Evolutionary conservation across 345 rosid genomes (phyloP).

Genomic region (Moricandia arvensis): DNA sequence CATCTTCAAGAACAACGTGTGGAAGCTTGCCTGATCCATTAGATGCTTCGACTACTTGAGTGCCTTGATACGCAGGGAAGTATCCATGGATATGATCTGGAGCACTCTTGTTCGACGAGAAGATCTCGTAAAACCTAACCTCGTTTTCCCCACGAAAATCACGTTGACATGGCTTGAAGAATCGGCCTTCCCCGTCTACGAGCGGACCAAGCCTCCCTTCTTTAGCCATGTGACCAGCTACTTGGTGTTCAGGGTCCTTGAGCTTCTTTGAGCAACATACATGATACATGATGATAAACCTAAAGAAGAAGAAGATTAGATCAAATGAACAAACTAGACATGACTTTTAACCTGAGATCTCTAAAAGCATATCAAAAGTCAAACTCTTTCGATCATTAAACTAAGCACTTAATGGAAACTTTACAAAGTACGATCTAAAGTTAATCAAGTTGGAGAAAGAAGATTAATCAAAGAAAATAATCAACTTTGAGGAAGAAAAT

Average conservation of each 20-base stretch:
- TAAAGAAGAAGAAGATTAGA: not conserved
- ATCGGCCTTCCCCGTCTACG: not conserved
- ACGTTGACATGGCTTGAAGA: not conserved
- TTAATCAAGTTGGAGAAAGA: not conserved
- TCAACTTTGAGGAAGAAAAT: conserved; percentile 8
- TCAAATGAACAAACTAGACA: not conserved
- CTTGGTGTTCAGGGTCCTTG: conserved; percentile 87
- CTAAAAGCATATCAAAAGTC: not conserved
- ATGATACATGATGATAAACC: too few species aligned
- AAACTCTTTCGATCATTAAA: conserved; percentile 18
- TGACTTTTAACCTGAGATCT: conserved; percentile 7
- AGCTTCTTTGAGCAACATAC: conserved; percentile 43
- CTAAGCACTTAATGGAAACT: conserved; percentile 6
- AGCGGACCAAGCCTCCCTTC: not conserved
- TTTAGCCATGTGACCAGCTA: conserved; percentile 67
- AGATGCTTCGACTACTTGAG: not conserved
- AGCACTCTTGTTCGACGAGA: not conserved
- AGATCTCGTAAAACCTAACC: not conserved
- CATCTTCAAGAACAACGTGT: not conserved
- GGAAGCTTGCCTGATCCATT: not conserved
- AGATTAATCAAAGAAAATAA: conserved; percentile 9
- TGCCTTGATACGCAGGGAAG: not conserved
- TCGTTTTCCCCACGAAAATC: not conserved
- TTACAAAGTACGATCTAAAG: not conserved
- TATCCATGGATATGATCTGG: not conserved